phyloP scores from a whole-genome alignment of 495 filamentous ascomycete species.

The Penicillium roqueforti region DNA sequence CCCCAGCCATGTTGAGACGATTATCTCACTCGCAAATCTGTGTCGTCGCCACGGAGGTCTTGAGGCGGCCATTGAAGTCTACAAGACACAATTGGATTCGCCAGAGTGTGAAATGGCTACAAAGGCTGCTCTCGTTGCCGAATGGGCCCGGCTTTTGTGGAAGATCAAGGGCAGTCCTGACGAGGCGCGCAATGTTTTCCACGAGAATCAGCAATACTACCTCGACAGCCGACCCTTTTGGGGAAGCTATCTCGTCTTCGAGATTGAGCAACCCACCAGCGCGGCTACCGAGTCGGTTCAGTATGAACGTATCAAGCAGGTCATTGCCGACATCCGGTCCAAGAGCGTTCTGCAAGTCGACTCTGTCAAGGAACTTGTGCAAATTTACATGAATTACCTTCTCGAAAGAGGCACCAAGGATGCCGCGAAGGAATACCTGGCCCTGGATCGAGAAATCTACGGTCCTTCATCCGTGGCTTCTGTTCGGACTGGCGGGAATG shows the following conservation, averaged over 20 bases:
- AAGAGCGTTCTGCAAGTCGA: constrained; percentile 67
- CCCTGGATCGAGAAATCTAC: constrained; percentile 79
- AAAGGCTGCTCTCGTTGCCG: constrained; percentile 81
- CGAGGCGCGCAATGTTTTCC: constrained; percentile 81
- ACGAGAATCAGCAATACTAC: constrained; percentile 80
- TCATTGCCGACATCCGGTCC: constrained; percentile 71
- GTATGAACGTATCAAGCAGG: constrained; percentile 69
- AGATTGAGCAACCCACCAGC: constrained; percentile 80
- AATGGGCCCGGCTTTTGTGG: constrained; percentile 88
- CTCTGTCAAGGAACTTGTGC: constrained; percentile 70
- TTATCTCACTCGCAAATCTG: constrained; percentile 83
- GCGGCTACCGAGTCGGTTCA: constrained; percentile 59
- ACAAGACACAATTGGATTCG: constrained; percentile 74
- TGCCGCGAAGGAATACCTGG: constrained; percentile 80
- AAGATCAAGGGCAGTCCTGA: constrained; percentile 82
- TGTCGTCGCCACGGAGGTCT: constrained; percentile 79
- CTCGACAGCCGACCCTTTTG: constrained; percentile 88
- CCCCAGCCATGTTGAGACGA: constrained; percentile 80
- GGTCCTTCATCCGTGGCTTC: constrained; percentile 50
- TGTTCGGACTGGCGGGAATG: constrained; percentile 31
- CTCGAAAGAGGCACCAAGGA: constrained; percentile 79
- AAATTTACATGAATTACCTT: constrained; percentile 79
- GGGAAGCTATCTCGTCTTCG: constrained; percentile 83
- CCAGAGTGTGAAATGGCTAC: constrained; percentile 68
- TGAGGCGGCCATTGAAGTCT: constrained; percentile 81